Conservation (phyloP, 352 stramenopile species). For the Blastocystis sp. region DNA sequence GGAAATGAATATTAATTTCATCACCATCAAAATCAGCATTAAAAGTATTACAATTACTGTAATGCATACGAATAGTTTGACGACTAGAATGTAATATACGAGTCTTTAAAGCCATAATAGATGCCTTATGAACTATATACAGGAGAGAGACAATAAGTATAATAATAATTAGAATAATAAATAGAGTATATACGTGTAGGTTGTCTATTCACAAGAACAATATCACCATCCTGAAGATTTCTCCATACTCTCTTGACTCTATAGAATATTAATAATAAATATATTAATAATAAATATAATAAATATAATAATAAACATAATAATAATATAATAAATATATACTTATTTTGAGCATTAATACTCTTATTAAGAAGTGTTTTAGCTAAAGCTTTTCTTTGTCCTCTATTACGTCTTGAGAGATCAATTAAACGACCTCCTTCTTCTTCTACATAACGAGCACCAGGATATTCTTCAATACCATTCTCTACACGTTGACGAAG, state of each 20-base stretch:
- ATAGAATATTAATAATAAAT: background rate
- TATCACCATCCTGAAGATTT: conserved; percentile 85
- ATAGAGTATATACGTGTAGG: no score
- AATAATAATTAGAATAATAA: no score
- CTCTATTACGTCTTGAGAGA: conserved; percentile 67
- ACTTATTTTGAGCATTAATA: background rate
- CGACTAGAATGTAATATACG: conserved; percentile 77
- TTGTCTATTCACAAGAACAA: conserved; percentile 96
- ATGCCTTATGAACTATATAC: conserved; percentile 99
- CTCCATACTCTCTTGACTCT: conserved; percentile 81
- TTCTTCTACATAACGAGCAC: conserved; percentile 82
- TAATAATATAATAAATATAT: no score
- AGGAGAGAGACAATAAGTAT: no score
- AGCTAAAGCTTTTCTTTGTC: conserved; percentile 78
- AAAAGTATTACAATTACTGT: conserved; percentile 99
- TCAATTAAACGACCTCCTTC: conserved; percentile 73
- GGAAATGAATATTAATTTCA: conserved; percentile 99
- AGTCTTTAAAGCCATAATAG: conserved; percentile 96
- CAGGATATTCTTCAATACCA: conserved; percentile 77
- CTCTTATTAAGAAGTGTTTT: conserved; percentile 68
- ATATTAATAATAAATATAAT: no score
- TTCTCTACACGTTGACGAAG: conserved; percentile 84
- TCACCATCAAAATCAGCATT: conserved; percentile 99
- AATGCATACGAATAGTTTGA: conserved; percentile 99
- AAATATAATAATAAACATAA: no score